Evolutionary conservation across 345 rosid genomes (phyloP), one percentile per base, ranked within the genome.

Genomic region (Microcos paniculata): DNA sequence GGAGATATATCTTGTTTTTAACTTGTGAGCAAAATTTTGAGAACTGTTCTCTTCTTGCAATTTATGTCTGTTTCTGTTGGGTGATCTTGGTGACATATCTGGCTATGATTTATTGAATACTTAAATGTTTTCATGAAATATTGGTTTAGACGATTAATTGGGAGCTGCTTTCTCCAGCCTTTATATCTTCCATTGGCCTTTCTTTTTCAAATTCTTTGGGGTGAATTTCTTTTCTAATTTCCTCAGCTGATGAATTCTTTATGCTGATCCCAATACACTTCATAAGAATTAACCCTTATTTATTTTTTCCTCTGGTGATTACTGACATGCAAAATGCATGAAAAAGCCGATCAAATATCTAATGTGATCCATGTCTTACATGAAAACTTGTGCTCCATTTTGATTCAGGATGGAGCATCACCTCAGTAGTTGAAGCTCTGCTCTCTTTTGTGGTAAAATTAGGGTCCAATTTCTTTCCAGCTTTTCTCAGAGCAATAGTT

Each of bases 1-100:
- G 38, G 21, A 69, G 73, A 31, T 31, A 35, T 28, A 31, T 38
- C 72, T 48, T 68, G 42, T 51, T 51, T 70, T 68, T 70, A 7
- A 51, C 11, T 51, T 30, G 19, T n/a, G 31, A 48, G 30, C 31
- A 30, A 31, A 73, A 62, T 73, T 73, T 73, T 61, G 70, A 61
- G 56, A 43, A 62, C 63, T 38, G n/a, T 73, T 48, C 62, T 46
- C 21, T 62, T 73, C 23, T 46, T 46, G 64, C 53, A 26, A 42
- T 40, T 15, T 3, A 24, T 24, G 16, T 52, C 7, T 14, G 3
- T 53, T 57, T 10, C 65, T 24, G 28, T 72, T 16, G 31, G 63
- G 24, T 71, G 64, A 3, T 71, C 31, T 71, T 51, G 3, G 31
- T 53, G 28, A 72, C 73, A 30, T 10, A 19, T 21, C 24, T n/a